Evolutionary conservation across 176 grass and related monocot species (phyloP).

Genomic region (Alloteropsis semialata): DNA sequence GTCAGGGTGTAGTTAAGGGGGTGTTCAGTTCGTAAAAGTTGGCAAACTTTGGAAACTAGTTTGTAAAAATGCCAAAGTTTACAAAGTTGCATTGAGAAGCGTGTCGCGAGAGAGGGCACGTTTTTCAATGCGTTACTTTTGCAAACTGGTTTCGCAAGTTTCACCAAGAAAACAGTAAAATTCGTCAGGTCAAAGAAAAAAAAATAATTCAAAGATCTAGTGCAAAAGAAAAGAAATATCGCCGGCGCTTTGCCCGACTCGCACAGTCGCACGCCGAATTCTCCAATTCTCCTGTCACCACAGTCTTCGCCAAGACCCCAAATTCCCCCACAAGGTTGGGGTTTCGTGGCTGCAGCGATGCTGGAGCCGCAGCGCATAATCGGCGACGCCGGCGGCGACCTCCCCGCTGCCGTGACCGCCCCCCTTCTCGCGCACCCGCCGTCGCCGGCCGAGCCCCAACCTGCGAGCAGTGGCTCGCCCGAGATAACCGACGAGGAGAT

Average conservation of each 20-base stretch:
- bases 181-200: neutral
- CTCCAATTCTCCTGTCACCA: neutral
- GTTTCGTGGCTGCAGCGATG: neutral
- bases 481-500: constrained; percentile 70
- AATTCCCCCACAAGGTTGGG: neutral
- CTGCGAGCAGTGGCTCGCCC: neutral
- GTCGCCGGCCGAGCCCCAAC: neutral
- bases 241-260: neutral
- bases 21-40: too few species aligned
- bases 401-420: neutral
- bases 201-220: neutral
- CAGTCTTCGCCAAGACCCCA: neutral
- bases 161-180: too few species aligned
- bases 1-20: too few species aligned
- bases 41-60: too few species aligned
- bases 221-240: neutral
- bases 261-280: neutral
- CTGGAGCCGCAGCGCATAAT: constrained; percentile 9
- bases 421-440: constrained; percentile 17
- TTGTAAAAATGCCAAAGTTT: too few species aligned
- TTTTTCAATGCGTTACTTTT: too few species aligned
- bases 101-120: too few species aligned
- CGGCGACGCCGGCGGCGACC: neutral
- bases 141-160: too few species aligned
- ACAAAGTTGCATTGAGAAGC: too few species aligned